Evolutionary conservation across 208 protist genomes (phyloP).

Genomic region (Leishmania turanica): DNA sequence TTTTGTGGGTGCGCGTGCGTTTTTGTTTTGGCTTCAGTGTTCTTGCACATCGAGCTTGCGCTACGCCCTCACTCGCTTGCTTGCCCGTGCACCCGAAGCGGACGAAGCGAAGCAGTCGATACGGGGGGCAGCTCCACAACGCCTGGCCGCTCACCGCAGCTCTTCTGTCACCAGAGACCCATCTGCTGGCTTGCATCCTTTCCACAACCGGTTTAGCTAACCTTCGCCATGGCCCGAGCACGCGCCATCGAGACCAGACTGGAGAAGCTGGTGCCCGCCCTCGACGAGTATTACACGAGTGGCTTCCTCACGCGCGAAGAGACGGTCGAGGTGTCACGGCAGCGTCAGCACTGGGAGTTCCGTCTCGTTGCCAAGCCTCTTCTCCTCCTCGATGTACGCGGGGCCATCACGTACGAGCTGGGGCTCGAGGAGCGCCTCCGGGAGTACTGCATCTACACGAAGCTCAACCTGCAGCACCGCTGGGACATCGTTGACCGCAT

Average conservation of each 20-base stretch:
- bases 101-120: not conserved
- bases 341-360: constrained; percentile 87
- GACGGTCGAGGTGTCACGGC: constrained; percentile 64
- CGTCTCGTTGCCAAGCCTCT: constrained; percentile 86
- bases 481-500: constrained; percentile 83
- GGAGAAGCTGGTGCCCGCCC: constrained; percentile 80
- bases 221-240: constrained; percentile 66
- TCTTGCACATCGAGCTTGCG: not conserved
- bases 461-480: constrained; percentile 78
- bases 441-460: constrained; percentile 65
- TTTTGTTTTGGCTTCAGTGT: not conserved
- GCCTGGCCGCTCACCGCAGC: not conserved
- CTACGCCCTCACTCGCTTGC: not conserved
- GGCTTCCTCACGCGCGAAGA: constrained; percentile 80
- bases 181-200: not conserved
- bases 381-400: constrained; percentile 82
- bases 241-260: constrained; percentile 88
- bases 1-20: not conserved
- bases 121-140: not conserved
- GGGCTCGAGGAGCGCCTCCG: constrained; percentile 67
- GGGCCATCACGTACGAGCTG: constrained; percentile 76
- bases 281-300: constrained; percentile 88
- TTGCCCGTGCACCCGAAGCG: not conserved
- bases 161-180: not conserved
- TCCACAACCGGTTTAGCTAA: not conserved